phyloP scores from a whole-genome alignment of 1,284 basidiomycete species.

The Cronartium ribicola region DNA sequence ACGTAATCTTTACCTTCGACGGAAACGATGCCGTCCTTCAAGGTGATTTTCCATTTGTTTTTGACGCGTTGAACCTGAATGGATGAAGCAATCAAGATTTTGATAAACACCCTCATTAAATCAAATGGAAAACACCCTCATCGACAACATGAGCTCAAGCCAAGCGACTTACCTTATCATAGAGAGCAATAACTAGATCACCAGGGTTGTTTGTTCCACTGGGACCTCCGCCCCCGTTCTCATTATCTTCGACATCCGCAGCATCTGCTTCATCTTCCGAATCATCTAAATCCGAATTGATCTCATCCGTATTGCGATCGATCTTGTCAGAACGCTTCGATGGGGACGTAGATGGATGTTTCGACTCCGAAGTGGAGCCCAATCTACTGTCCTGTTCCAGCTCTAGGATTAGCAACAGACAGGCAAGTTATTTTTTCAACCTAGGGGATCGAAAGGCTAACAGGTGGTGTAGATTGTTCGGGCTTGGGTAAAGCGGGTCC shows the following conservation, averaged over 20 bases:
- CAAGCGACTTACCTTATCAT: conserved; percentile 74
- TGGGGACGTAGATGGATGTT: conserved; percentile 14
- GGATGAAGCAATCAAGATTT: conserved; percentile 2
- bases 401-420: neutral
- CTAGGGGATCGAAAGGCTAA: neutral
- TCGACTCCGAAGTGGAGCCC: conserved; percentile 35
- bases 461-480: conserved; percentile 18
- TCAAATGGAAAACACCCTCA: conserved; percentile 33
- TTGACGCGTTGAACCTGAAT: conserved; percentile 87
- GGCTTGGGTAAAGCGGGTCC: conserved; percentile 35
- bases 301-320: conserved; percentile 66
- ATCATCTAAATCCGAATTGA: conserved; percentile 94
- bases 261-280: conserved; percentile 63
- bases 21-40: conserved; percentile 97
- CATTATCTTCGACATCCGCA: conserved; percentile 68
- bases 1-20: conserved; percentile 96
- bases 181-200: conserved; percentile 96
- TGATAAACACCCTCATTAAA: conserved; percentile 22
- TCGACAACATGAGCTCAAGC: conserved; percentile 1
- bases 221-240: conserved; percentile 54
- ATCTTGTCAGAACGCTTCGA: conserved; percentile 46
- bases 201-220: conserved; percentile 57
- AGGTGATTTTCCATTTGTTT: conserved; percentile 99
- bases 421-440: neutral
- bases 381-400: neutral